These are phyloP conservation scores for Coemansia sp. DNA, from an alignment of 192 early-diverging fungal genomes.

Conservation along the genomic window DNA sequence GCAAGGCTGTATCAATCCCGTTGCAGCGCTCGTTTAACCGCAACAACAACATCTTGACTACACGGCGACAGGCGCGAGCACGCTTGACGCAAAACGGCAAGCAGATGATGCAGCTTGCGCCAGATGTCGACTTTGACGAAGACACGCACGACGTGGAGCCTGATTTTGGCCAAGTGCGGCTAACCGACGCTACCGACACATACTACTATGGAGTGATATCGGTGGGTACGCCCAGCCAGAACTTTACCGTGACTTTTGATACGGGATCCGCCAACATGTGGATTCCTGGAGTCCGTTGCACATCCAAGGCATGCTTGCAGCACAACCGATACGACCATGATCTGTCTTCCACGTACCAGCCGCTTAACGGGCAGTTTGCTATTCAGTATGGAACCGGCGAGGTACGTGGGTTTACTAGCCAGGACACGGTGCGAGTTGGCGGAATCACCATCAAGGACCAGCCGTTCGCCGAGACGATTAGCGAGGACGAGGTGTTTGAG, in stretches of 20 bases:
- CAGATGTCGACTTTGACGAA: slow-evolving; percentile 50
- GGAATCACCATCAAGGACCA: slow-evolving; percentile 51
- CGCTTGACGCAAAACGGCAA: slow-evolving; percentile 13
- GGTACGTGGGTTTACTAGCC: slow-evolving; percentile 44
- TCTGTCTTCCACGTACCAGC: slow-evolving; percentile 44
- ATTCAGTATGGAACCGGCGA: slow-evolving; percentile 55
- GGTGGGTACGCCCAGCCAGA: slow-evolving; percentile 65
- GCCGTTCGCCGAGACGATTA: slow-evolving; percentile 50
- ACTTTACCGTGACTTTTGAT: slow-evolving; percentile 67
- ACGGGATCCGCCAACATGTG: slow-evolving; percentile 75
- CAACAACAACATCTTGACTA: slow-evolving; percentile 51
- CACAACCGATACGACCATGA: slow-evolving; percentile 48
- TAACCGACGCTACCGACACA: slow-evolving; percentile 49
- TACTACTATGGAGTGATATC: slow-evolving; percentile 61
- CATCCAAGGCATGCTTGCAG: slow-evolving; percentile 44
- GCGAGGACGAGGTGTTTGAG: slow-evolving; percentile 51
- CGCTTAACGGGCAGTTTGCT: slow-evolving; percentile 38
- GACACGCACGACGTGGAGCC: slow-evolving; percentile 44
- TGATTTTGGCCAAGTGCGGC: slow-evolving; percentile 46
- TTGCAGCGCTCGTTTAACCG: slow-evolving; percentile 50
- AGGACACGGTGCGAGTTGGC: slow-evolving; percentile 50
- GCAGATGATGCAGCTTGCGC: slow-evolving; percentile 35
- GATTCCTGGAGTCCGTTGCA: slow-evolving; percentile 52
- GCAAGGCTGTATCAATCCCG: slow-evolving; percentile 31
- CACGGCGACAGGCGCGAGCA: slow-evolving; percentile 31